phyloP scores from a whole-genome alignment of 257 asterid genomes.

The Paulownia fortunei region DNA sequence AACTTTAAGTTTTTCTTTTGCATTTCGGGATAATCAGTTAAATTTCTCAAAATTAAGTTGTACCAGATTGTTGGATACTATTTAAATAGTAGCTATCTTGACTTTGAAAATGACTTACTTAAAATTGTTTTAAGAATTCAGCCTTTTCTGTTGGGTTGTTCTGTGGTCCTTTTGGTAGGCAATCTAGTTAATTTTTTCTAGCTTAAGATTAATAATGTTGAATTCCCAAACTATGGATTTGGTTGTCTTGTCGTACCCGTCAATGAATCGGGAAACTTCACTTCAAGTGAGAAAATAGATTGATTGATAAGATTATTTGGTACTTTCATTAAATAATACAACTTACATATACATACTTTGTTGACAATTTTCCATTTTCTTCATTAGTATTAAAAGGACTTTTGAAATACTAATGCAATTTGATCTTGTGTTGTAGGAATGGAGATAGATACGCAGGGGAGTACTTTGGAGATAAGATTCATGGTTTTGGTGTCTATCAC shows the following conservation, averaged over 20 bases:
- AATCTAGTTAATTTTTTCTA: neutral
- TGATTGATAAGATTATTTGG: constrained; percentile 17
- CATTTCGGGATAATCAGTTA: too few relatives aligned
- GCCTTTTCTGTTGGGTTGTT: constrained; percentile 26
- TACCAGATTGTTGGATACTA: too few relatives aligned
- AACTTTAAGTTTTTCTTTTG: too few relatives aligned
- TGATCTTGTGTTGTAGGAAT: constrained; percentile 54
- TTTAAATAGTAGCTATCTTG: neutral
- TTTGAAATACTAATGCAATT: constrained; percentile 2
- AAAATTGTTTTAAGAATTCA: constrained; percentile 6
- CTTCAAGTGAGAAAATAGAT: constrained; percentile 5
- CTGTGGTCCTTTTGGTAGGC: constrained; percentile 30
- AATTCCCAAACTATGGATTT: constrained; percentile 7
- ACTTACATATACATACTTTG: constrained; percentile 8
- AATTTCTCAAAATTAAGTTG: neutral
- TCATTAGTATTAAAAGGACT: neutral
- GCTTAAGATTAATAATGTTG: constrained; percentile 29
- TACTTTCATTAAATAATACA: constrained; percentile 28
- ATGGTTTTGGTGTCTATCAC: constrained; percentile 80
- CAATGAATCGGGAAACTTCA: constrained; percentile 29
- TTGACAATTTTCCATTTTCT: neutral
- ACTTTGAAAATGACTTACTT: constrained; percentile 3
- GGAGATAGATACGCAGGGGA: constrained; percentile 83
- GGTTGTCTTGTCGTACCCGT: constrained; percentile 18
- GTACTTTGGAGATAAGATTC: constrained; percentile 78